phyloP scores from a whole-genome alignment of 2,329 filamentous ascomycete species.

The Diaporthe citriasiana region DNA sequence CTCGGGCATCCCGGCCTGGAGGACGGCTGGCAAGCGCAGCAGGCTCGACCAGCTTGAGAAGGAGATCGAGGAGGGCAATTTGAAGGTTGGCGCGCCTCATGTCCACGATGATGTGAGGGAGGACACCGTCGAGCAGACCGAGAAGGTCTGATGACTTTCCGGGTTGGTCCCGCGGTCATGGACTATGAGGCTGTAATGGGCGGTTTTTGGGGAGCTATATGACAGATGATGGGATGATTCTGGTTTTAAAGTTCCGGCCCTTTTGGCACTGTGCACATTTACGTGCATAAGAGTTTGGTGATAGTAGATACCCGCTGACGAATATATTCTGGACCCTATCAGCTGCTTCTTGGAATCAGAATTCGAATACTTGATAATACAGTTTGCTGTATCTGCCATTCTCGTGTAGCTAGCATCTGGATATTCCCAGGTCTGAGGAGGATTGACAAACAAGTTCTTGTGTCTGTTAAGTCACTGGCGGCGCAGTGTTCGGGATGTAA shows the following conservation, averaged over 20 bases:
- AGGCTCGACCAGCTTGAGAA: conserved; percentile 62
- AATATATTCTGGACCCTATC: not conserved
- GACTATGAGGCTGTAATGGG: not conserved
- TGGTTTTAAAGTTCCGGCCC: not conserved
- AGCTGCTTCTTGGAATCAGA: not conserved
- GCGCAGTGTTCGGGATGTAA: not conserved
- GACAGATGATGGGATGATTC: not conserved
- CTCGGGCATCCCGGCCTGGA: conserved; percentile 71
- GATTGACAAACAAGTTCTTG: not conserved
- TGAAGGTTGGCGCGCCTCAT: conserved; percentile 53
- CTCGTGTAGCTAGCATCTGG: too few species aligned
- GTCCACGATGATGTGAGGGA: not conserved
- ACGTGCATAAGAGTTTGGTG: not conserved
- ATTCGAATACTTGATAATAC: not conserved
- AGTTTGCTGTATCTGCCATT: not conserved
- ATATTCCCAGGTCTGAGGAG: too few species aligned
- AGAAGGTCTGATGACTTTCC: conserved; percentile 10
- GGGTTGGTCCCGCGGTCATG: not conserved
- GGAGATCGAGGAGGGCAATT: conserved; percentile 62
- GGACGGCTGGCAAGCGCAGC: conserved; percentile 56
- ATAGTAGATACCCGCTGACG: conserved; percentile 11
- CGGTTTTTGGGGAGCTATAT: not conserved
- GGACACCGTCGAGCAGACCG: not conserved
- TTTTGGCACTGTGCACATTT: not conserved
- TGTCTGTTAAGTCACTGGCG: not conserved